Conservation (phyloP, 106 monocot species). For the Allium fistulosum region DNA sequence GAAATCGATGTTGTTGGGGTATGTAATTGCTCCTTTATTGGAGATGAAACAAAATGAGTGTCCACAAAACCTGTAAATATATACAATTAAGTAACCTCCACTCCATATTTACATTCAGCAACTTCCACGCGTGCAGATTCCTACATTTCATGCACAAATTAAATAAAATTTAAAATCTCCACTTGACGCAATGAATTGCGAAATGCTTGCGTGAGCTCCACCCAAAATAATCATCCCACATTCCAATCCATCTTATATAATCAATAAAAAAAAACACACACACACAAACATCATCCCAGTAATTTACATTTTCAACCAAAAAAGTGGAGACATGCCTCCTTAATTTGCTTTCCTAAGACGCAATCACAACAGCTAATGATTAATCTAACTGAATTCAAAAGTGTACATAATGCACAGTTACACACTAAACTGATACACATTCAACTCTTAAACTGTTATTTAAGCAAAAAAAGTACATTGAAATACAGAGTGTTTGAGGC, state of each 20-base stretch:
- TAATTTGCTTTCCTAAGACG: conserved; percentile 16
- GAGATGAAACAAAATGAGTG: no score
- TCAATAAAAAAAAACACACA: not conserved
- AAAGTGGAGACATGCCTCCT: not conserved
- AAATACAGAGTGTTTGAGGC: no score
- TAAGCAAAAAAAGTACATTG: not conserved
- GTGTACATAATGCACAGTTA: not conserved
- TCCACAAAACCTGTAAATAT: no score
- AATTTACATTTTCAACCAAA: not conserved
- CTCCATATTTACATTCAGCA: no score
- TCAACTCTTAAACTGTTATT: not conserved
- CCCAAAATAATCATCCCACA: not conserved
- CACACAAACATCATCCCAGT: no score
- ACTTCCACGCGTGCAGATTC: no score
- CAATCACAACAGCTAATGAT: not conserved
- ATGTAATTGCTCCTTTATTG: no score
- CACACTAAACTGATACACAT: not conserved
- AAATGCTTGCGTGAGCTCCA: conserved; percentile 30
- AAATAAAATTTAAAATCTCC: no score
- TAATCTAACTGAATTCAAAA: not conserved
- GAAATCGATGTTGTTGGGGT: no score
- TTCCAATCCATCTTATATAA: not conserved
- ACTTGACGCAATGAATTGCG: conserved; percentile 23
- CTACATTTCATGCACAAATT: no score
- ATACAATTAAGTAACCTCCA: no score